Evolutionary conservation across 2,329 filamentous ascomycete species (phyloP).

Genomic region (Stromatinia cepivora): DNA sequence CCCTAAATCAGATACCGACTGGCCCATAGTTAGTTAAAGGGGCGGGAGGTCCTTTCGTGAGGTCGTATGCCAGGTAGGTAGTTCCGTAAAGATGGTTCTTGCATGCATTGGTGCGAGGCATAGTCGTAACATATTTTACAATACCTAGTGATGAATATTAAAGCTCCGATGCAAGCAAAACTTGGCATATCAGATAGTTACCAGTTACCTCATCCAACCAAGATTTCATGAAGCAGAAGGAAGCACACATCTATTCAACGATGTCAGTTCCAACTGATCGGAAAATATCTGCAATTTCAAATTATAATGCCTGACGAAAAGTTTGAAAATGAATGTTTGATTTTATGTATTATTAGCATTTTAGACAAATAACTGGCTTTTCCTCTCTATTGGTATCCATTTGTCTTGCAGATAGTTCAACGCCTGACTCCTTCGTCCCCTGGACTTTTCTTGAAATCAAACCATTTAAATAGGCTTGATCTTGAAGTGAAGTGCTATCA

Average conservation of each 20-base stretch:
- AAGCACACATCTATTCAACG: not conserved
- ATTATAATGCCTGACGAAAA: not conserved
- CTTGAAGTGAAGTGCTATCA: conserved; percentile 98
- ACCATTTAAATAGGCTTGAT: conserved; percentile 69
- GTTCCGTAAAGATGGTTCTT: not conserved
- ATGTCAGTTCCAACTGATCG: not conserved
- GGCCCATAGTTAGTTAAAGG: not conserved
- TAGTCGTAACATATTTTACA: not conserved
- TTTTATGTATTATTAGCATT: conserved; percentile 12
- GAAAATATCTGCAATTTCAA: not conserved
- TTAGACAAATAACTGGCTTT: conserved; percentile 10
- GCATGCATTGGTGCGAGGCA: conserved; percentile 3
- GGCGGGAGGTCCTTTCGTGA: not conserved
- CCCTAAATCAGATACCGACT: not conserved
- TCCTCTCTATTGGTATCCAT: conserved; percentile 38
- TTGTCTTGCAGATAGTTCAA: conserved; percentile 27
- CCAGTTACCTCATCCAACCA: not conserved
- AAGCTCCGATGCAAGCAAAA: not conserved
- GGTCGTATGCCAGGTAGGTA: not conserved
- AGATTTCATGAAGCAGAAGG: not conserved
- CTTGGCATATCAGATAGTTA: conserved; percentile 5
- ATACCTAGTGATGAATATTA: not conserved
- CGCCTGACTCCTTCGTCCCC: conserved; percentile 37
- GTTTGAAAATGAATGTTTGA: not conserved
- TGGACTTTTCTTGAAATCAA: not conserved